Evolutionary conservation across 139 green algal species (phyloP), one percentile per base, ranked within the genome.

Genomic region (Pseudopediastrum boryanum): DNA sequence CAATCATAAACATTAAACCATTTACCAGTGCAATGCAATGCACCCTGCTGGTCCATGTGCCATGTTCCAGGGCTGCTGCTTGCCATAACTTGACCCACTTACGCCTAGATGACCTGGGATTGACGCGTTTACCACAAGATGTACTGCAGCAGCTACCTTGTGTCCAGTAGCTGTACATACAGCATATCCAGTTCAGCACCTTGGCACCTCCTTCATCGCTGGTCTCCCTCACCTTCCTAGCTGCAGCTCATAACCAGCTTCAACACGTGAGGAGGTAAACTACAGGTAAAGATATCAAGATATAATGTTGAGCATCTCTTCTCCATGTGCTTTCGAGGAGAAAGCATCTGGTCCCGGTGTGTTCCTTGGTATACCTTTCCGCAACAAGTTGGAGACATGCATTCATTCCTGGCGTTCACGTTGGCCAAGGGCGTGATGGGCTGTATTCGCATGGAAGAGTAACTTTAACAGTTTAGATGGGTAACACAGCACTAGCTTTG

Each of bases 171-270:
- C n/a, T 75, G 19, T 27, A 75, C 43, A 13, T 75, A 33, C 67
- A 75, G 43, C 44, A 75, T 46, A 75, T 63, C 67, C n/a, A 23
- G 13, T 31, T 75, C 33, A 75, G 46, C n/a, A 75, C 31, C 67
- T 43, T 16, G 10, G n/a, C 16, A 23, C 46, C 67, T 4, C 67
- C 61, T 27, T 38, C 42, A 43, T 44, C 4, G 42, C 27, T 75
- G 42, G 46, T 33, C 9, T 7, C 25, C 27, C 39, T 75, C 10
- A 43, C 67, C 2, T 75, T 75, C 43, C 43, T 75, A 16, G 67
- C 51, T 21, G 12, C 61, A 21, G 50, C 67, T 38, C 67, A 75
- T 46, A 75, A 75, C 43, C 44, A 63, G 12, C 67, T 75, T 16
- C 67, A 54, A 29, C 65, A 58, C 42, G 65, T 56, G n/a, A 54